Base-by-base conservation (phyloP, 495 filamentous ascomycete species). In the Hypoxylon intermedium region DNA sequence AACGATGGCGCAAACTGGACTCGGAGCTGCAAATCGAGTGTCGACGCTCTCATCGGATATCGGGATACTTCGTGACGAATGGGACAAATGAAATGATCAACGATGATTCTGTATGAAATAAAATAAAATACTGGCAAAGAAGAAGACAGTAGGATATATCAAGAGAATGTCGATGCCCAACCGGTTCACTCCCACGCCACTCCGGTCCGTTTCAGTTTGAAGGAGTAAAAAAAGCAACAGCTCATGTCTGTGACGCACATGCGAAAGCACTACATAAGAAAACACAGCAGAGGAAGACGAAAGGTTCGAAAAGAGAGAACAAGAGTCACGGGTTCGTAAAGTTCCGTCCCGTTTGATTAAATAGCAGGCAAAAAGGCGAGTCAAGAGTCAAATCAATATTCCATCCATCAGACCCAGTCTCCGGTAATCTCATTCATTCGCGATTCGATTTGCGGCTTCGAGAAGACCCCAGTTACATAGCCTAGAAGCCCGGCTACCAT, bases 171-270 rank as follows among this genome's bases (percentile, higher is more conserved):
- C 43, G 40, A 52, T 65, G 50, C 45, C 61, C 55, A 65, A 65
- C 54, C 24, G 16, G 41, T 7, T 60, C 26, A 18, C 46, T 60
- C 34, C 40, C 23, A 60, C 60, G 51, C 51, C 44, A 49, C 44
- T 19, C 50, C 44, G 31, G 49, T 24, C 43, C 12, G 55, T 55
- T 46, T 33, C 51, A 51, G 21, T 60, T 30, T 31, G 20, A 16
- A 37, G 44, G 28, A 52, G 30, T 42, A 40, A 40, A 41, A 59
- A 56, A 65, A 60, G 56, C 51, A 65, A 60, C 40, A 13, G 53
- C 23, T 50, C 28, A 34, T 53, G 48, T 34, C n/a, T 58, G n/a
- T 50, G 44, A 49, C 59, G 13, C 45, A 38, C 45, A 43, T 43
- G 15, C 16, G 23, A 57, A 28, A 52, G 37, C 38, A 53, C 38